Percentiles rank a stretch among this genome's conserved stretches.
Evolutionary conservation across 495 filamentous ascomycete genomes (phyloP).

Genomic region (Geoglossum glabrum): DNA sequence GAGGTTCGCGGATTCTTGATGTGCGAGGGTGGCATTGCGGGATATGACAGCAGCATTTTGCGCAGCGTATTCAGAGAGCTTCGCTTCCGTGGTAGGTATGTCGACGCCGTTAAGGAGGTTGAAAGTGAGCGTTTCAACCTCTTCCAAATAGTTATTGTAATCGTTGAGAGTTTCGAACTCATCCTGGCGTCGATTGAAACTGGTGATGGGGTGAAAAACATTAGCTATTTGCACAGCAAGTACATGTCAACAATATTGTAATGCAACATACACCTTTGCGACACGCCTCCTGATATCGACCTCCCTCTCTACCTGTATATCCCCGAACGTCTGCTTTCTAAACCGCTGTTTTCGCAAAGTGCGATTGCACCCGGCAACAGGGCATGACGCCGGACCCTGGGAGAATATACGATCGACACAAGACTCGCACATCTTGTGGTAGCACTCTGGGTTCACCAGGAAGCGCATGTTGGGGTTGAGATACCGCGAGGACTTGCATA

Average conservation of each 20-base stretch:
- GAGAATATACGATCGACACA: conserved; percentile 93
- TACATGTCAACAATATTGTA: not conserved
- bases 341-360: conserved; percentile 74
- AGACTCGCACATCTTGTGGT: conserved; percentile 92
- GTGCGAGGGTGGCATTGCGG: conserved; percentile 31
- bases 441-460: conserved; percentile 93
- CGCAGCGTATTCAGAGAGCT: conserved; percentile 43
- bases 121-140: conserved; percentile 76
- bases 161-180: conserved; percentile 67
- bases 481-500: conserved; percentile 91
- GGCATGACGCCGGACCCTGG: conserved; percentile 73
- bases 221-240: not conserved
- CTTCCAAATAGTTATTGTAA: conserved; percentile 89
- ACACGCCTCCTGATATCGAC: conserved; percentile 78
- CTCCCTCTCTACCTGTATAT: conserved; percentile 79
- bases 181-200: conserved; percentile 71
- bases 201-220: conserved; percentile 6
- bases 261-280: conserved; percentile 34
- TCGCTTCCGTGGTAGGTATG: conserved; percentile 45
- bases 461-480: conserved; percentile 85
- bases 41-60: conserved; percentile 41
- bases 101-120: conserved; percentile 61
- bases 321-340: conserved; percentile 72
- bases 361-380: conserved; percentile 64
- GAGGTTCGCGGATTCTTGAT: conserved; percentile 31